Evolutionary conservation across 441 rosid genomes (phyloP).

Genomic region (Breynia disticha): DNA sequence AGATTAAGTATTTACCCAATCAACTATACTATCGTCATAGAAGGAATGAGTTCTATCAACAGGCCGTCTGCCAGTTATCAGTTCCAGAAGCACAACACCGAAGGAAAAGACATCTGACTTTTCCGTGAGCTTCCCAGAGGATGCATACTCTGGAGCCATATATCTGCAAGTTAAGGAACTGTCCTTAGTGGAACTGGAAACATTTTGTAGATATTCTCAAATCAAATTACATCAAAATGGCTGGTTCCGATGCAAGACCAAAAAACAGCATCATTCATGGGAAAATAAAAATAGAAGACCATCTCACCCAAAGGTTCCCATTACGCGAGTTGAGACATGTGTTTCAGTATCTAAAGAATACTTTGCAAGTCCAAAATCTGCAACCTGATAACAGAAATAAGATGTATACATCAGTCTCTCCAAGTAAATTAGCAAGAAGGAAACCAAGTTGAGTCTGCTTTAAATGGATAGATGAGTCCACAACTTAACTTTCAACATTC

Average conservation of each 20-base stretch:
- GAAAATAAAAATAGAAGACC: neutral
- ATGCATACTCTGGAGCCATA: slow-evolving; percentile 8
- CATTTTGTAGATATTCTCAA: neutral
- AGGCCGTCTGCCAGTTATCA: slow-evolving; percentile 43
- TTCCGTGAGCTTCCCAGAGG: neutral
- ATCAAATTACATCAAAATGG: neutral
- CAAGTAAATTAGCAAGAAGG: slow-evolving; percentile 1
- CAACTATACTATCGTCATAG: slow-evolving; percentile 79
- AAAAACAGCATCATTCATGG: neutral
- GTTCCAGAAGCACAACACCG: slow-evolving; percentile 11
- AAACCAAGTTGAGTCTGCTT: too few species aligned
- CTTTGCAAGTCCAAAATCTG: slow-evolving; percentile 10
- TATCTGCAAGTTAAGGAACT: slow-evolving; percentile 5
- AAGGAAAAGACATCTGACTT: slow-evolving; percentile 11
- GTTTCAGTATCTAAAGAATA: neutral
- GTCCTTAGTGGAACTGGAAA: neutral
- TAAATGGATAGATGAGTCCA: too few species aligned
- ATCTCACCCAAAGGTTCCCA: slow-evolving; percentile 96
- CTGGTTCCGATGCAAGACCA: neutral
- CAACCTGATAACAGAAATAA: neutral
- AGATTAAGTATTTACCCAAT: slow-evolving; percentile 53
- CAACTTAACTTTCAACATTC: too few species aligned
- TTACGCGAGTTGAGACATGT: slow-evolving; percentile 36
- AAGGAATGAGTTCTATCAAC: slow-evolving; percentile 49
- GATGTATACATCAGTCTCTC: neutral